phyloP scores from a whole-genome alignment of 345 rosid genomes.

The Erysimum cheiranthoides region DNA sequence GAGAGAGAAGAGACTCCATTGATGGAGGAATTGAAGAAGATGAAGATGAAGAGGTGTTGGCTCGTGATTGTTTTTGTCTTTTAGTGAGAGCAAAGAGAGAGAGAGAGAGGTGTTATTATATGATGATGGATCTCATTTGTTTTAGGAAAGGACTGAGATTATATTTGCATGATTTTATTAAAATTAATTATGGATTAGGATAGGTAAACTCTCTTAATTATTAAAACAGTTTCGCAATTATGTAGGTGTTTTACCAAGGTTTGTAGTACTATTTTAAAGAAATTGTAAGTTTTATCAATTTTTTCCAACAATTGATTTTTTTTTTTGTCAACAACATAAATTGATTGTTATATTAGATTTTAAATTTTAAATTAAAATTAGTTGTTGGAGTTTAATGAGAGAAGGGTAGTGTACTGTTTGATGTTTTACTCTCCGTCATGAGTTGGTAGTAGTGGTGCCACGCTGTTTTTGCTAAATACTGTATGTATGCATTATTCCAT shows the following conservation, averaged over 20 bases:
- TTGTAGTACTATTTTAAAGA: too few relatives aligned
- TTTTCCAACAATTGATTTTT: neutral
- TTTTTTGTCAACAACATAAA: too few relatives aligned
- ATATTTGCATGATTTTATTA: neutral
- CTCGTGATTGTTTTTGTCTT: constrained; percentile 34
- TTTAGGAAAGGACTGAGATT: neutral
- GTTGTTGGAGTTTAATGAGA: constrained; percentile 3
- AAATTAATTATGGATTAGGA: constrained; percentile 10
- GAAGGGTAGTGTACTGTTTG: neutral
- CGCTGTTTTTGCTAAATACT: neutral
- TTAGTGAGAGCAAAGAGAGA: constrained; percentile 4
- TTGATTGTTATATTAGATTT: too few relatives aligned
- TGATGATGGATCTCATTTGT: neutral
- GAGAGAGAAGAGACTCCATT: constrained; percentile 33
- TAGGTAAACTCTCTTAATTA: neutral
- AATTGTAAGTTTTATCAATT: neutral
- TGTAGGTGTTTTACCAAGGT: neutral
- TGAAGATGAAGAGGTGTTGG: neutral
- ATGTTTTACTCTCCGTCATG: neutral
- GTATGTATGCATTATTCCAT: neutral
- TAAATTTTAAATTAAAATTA: neutral
- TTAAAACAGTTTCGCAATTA: neutral
- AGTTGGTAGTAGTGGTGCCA: constrained; percentile 19
- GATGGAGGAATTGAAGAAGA: constrained; percentile 22
- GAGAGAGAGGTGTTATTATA: neutral